These are phyloP conservation scores for Yamadazyma phyllophila DNA, from an alignment of 805 yeast species.

Conservation along the genomic window DNA sequence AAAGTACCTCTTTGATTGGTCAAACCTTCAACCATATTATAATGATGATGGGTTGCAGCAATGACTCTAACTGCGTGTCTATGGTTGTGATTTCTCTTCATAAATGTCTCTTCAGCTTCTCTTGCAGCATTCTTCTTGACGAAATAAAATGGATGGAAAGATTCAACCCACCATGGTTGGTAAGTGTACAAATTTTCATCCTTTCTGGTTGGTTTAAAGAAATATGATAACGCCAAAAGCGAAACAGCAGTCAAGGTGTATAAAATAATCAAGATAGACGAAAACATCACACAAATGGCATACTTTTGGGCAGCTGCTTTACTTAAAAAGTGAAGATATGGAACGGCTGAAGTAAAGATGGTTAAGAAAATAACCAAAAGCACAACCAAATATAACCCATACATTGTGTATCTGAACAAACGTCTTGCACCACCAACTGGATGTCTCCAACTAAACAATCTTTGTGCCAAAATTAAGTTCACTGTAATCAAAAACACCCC, in stretches of 20 bases:
- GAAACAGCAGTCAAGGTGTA: slow-evolving; percentile 54
- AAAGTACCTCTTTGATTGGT: slow-evolving; percentile 41
- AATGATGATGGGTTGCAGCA: slow-evolving; percentile 51
- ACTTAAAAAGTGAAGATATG: slow-evolving; percentile 56
- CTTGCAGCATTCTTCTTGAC: slow-evolving; percentile 53
- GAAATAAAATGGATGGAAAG: slow-evolving; percentile 57
- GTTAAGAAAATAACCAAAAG: slow-evolving; percentile 59
- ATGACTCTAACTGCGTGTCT: slow-evolving; percentile 57
- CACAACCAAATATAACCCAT: slow-evolving; percentile 50
- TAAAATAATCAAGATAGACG: slow-evolving; percentile 29
- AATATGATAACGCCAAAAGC: slow-evolving; percentile 50
- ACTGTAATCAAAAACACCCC: slow-evolving; percentile 54
- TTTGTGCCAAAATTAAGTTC: slow-evolving; percentile 64
- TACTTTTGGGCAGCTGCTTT: slow-evolving; percentile 21
- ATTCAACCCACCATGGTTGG: slow-evolving; percentile 79
- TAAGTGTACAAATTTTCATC: slow-evolving; percentile 54
- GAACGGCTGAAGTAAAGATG: slow-evolving; percentile 58
- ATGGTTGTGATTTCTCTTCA: slow-evolving; percentile 48
- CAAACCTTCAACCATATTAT: slow-evolving; percentile 38
- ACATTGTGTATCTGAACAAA: slow-evolving; percentile 50
- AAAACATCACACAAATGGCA: slow-evolving; percentile 27
- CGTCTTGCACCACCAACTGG: slow-evolving; percentile 61
- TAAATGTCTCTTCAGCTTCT: slow-evolving; percentile 47
- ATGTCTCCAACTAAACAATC: slow-evolving; percentile 74
- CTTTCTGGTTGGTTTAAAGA: slow-evolving; percentile 53